Evolutionary conservation across 2,329 filamentous ascomycete genomes (phyloP).

Genomic region (Ilyonectria robusta): DNA sequence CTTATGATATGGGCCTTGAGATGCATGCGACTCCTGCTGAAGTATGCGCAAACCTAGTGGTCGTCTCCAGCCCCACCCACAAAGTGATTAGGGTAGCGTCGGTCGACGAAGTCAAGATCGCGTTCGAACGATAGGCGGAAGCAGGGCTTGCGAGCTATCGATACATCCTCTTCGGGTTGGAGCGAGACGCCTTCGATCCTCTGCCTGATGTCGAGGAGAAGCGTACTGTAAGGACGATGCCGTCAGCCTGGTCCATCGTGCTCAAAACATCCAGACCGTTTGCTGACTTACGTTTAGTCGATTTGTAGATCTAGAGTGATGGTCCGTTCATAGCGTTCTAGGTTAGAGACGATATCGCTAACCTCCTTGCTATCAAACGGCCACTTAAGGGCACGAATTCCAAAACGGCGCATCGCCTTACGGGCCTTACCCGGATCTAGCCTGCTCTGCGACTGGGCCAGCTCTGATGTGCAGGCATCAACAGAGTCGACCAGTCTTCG

Average conservation of each 20-base stretch:
- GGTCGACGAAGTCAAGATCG: too few relatives aligned
- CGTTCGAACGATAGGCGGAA: conserved; percentile 24
- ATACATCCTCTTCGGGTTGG: background rate
- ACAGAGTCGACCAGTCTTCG: conserved; percentile 21
- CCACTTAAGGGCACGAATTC: conserved; percentile 28
- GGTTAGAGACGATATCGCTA: conserved; percentile 6
- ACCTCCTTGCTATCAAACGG: conserved; percentile 30
- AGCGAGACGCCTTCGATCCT: conserved; percentile 7
- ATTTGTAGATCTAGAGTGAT: background rate
- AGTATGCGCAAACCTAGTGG: too few relatives aligned
- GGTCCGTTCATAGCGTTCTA: conserved; percentile 10
- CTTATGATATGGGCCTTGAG: too few relatives aligned
- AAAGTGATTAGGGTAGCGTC: too few relatives aligned
- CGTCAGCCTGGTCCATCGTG: conserved; percentile 4
- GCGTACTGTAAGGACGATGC: background rate
- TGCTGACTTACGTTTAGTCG: background rate
- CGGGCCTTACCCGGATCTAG: conserved; percentile 19
- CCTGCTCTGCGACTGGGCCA: conserved; percentile 15
- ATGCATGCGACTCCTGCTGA: too few relatives aligned
- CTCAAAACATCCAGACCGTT: conserved; percentile 3
- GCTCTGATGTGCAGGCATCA: conserved; percentile 9
- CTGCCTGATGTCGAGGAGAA: conserved; percentile 18
- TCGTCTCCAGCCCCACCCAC: too few relatives aligned
- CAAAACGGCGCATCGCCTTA: conserved; percentile 19
- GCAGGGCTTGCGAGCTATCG: conserved; percentile 7